Conservation (phyloP, 164 flowering plant species). For the Kalanchoe fedtschenkoi region DNA sequence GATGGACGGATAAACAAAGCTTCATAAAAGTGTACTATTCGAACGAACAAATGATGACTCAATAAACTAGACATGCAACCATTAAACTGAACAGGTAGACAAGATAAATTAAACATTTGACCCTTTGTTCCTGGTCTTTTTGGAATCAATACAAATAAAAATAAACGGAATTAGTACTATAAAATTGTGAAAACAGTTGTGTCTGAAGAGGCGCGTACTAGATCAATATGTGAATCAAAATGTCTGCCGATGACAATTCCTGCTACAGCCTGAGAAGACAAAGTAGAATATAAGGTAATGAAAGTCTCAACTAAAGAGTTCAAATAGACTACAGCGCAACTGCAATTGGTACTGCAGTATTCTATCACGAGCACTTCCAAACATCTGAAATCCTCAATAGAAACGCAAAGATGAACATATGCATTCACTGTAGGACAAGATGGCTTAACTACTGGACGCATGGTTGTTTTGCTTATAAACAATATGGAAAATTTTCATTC, state of each 20-base stretch:
- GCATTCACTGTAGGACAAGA: too few relatives aligned
- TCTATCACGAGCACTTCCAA: background rate
- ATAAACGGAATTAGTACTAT: background rate
- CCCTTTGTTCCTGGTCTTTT: too few relatives aligned
- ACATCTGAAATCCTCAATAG: background rate
- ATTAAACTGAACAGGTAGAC: too few relatives aligned
- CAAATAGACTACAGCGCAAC: background rate
- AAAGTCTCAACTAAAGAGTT: too few relatives aligned
- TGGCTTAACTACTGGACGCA: too few relatives aligned
- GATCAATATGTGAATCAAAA: slow-evolving; percentile 50
- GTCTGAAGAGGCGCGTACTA: slow-evolving; percentile 28
- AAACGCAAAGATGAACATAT: too few relatives aligned
- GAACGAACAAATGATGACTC: too few relatives aligned
- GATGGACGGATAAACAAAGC: too few relatives aligned
- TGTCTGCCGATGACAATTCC: slow-evolving; percentile 49
- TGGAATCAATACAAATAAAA: background rate
- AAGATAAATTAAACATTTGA: too few relatives aligned
- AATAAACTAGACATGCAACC: too few relatives aligned
- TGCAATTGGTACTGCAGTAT: background rate
- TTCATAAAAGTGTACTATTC: too few relatives aligned
- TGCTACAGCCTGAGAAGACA: slow-evolving; percentile 64
- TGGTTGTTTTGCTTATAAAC: background rate
- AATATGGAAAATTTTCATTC: too few relatives aligned
- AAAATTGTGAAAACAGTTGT: background rate
- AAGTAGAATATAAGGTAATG: slow-evolving; percentile 2